phyloP scores from a whole-genome alignment of 441 rosid genomes.

The Daphne laureola region DNA sequence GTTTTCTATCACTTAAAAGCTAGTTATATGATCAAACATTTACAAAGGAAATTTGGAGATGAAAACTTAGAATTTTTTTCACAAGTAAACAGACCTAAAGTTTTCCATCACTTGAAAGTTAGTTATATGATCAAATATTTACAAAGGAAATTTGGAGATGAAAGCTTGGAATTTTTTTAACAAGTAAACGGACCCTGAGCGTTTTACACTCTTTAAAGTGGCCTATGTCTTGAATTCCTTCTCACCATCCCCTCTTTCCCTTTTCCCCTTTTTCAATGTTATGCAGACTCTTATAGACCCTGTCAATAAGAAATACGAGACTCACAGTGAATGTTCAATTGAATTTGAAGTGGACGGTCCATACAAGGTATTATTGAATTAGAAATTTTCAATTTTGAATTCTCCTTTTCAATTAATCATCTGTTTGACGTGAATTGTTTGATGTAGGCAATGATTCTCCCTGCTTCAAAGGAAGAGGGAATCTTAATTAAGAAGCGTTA shows the following conservation, averaged over 20 bases:
- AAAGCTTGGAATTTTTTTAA: too few relatives aligned
- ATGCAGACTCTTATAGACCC: conserved; percentile 82
- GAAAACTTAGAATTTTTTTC: too few relatives aligned
- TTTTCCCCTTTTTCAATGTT: conserved; percentile 17
- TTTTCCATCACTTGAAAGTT: too few relatives aligned
- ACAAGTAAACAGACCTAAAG: too few relatives aligned
- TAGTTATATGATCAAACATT: too few relatives aligned
- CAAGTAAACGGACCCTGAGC: too few relatives aligned
- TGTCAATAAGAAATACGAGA: conserved; percentile 61
- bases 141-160: too few relatives aligned
- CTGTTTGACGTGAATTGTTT: conserved; percentile 10
- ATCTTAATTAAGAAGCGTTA: conserved; percentile 93
- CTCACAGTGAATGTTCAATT: conserved; percentile 95
- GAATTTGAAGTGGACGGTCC: conserved; percentile 99
- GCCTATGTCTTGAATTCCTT: too few relatives aligned
- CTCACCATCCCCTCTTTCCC: neutral
- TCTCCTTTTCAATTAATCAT: conserved; percentile 12
- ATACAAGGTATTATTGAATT: conserved; percentile 67
- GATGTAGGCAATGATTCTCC: conserved; percentile 93
- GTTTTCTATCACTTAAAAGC: too few relatives aligned
- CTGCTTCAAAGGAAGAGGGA: conserved; percentile 99
- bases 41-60: too few relatives aligned
- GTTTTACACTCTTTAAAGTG: too few relatives aligned
- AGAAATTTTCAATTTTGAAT: conserved; percentile 10
- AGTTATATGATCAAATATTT: too few relatives aligned